Evolutionary conservation across 2,329 filamentous ascomycete genomes (phyloP).

Genomic region (Trichophyton equinum): DNA sequence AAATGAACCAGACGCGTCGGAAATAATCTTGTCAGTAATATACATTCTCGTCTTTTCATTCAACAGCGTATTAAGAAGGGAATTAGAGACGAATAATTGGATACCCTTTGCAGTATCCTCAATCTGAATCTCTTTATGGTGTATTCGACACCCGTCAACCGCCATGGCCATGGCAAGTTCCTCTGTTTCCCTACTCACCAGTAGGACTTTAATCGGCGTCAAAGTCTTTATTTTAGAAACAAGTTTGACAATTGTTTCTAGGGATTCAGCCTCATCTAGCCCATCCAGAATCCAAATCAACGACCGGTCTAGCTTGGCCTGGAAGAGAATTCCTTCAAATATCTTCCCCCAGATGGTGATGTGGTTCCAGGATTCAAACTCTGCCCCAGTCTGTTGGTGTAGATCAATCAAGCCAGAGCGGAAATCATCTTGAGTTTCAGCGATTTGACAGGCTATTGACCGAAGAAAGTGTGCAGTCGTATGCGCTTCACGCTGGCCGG

Average conservation of each 20-base stretch:
- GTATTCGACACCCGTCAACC: background rate
- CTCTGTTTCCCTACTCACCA: constrained; percentile 9
- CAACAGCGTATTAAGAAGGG: background rate
- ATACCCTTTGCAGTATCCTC: constrained; percentile 6
- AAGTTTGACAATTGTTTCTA: background rate
- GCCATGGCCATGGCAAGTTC: constrained; percentile 4
- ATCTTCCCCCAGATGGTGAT: constrained; percentile 13
- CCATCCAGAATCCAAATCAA: constrained; percentile 17
- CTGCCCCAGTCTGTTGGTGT: background rate
- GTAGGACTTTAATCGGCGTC: constrained; percentile 9
- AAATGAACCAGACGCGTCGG: constrained; percentile 28
- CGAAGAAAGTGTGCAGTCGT: constrained; percentile 10
- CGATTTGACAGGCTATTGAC: constrained; percentile 13
- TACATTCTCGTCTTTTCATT: constrained; percentile 12
- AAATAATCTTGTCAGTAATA: constrained; percentile 22
- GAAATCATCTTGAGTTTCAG: constrained; percentile 2
- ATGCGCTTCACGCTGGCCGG: constrained; percentile 10
- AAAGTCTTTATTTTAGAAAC: constrained; percentile 6
- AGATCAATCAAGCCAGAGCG: constrained; percentile 6
- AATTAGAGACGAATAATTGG: background rate
- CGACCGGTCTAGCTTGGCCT: constrained; percentile 1
- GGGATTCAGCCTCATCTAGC: constrained; percentile 13
- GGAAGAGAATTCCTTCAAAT: constrained; percentile 11
- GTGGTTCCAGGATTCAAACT: constrained; percentile 6
- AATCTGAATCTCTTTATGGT: constrained; percentile 7